Conservation (phyloP, 441 rosid species). For the Erodium trifolium region DNA sequence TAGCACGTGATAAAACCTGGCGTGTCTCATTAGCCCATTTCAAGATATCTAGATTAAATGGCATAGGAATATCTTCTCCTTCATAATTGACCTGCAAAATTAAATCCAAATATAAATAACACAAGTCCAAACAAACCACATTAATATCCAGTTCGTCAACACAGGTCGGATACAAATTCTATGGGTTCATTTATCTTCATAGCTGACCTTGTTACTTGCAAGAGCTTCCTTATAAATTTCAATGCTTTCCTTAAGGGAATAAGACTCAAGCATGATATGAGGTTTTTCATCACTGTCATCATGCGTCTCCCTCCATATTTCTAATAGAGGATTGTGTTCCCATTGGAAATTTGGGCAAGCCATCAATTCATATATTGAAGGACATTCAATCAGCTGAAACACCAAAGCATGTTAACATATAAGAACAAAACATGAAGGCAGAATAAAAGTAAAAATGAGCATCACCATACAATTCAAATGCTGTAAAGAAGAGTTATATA, state of each 20-base stretch:
- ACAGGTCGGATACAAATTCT: not conserved
- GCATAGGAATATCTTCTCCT: conserved; percentile 57
- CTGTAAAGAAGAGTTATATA: conserved; percentile 20
- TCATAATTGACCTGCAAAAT: conserved; percentile 52
- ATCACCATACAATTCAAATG: conserved; percentile 6
- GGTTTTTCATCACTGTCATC: conserved; percentile 38
- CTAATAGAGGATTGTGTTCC: conserved; percentile 61
- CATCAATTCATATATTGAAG: conserved; percentile 87
- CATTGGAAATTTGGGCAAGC: conserved; percentile 64
- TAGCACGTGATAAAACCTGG: conserved; percentile 42
- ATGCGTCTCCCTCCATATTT: conserved; percentile 67
- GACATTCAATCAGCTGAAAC: conserved; percentile 93
- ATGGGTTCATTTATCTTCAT: conserved; percentile 7
- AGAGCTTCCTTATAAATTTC: conserved; percentile 61
- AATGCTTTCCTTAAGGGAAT: conserved; percentile 44
- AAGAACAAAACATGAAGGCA: not conserved
- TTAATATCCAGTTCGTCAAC: not conserved
- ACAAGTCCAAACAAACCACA: conserved; percentile 1
- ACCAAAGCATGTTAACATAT: conserved; percentile 8
- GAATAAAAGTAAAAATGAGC: not conserved
- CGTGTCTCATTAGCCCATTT: conserved; percentile 74
- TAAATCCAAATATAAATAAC: conserved; percentile 1
- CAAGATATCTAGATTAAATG: conserved; percentile 78
- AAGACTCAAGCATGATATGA: conserved; percentile 54
- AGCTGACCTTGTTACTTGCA: conserved; percentile 57